These are phyloP conservation scores for Aulographum hederae DNA, from an alignment of 2,329 filamentous ascomycete genomes.

Conservation along the genomic window DNA sequence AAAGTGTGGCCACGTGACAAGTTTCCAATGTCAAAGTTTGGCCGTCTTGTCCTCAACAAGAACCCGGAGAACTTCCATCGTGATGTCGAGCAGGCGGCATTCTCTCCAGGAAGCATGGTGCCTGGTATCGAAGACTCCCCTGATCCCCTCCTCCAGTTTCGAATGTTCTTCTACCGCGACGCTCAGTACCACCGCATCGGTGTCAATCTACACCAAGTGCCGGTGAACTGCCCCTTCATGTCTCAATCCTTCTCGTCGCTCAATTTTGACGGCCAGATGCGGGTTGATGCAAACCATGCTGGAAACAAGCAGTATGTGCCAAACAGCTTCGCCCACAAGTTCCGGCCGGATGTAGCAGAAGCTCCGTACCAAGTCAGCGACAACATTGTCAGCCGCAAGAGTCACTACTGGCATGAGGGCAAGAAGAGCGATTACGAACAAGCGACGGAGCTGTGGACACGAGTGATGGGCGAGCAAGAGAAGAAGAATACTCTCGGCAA, in stretches of 20 bases:
- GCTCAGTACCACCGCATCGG: conserved; percentile 34
- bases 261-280: conserved; percentile 31
- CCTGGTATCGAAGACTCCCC: conserved; percentile 31
- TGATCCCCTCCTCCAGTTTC: conserved; percentile 29
- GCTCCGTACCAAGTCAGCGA: conserved; percentile 30
- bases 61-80: conserved; percentile 34
- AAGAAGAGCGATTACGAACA: conserved; percentile 34
- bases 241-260: conserved; percentile 24
- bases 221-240: conserved; percentile 31
- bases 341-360: conserved; percentile 32
- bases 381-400: conserved; percentile 31
- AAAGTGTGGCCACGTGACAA: conserved; percentile 31
- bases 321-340: conserved; percentile 33
- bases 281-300: conserved; percentile 27
- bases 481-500: conserved; percentile 29
- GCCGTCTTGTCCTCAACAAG: conserved; percentile 32
- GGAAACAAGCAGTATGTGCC: conserved; percentile 33
- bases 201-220: conserved; percentile 32
- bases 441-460: conserved; percentile 27
- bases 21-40: conserved; percentile 32
- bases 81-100: conserved; percentile 33
- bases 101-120: conserved; percentile 32
- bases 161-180: conserved; percentile 32
- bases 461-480: conserved; percentile 28
- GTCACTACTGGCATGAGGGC: conserved; percentile 36